Evolutionary conservation across 768 basidiomycete genomes (phyloP).

Genomic region (Trametes gibbosa): DNA sequence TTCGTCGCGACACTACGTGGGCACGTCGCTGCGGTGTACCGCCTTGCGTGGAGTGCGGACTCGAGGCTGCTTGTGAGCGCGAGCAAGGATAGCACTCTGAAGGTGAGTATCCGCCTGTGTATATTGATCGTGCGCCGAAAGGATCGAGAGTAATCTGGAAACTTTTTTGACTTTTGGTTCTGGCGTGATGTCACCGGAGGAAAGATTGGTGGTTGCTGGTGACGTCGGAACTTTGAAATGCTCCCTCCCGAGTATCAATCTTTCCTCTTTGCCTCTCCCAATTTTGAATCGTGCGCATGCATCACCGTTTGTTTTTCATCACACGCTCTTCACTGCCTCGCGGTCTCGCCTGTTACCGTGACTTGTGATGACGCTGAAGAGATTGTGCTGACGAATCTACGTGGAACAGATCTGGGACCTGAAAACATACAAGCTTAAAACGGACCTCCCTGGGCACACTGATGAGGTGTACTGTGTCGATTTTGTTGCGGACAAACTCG

Average conservation of each 20-base stretch:
- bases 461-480: slow-evolving; percentile 99
- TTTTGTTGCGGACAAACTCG: slow-evolving; percentile 98
- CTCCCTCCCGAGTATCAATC: background rate
- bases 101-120: slow-evolving; percentile 49
- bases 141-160: too few relatives aligned
- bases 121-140: too few relatives aligned
- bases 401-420: slow-evolving; percentile 84
- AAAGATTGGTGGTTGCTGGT: background rate
- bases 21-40: slow-evolving; percentile 92
- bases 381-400: background rate
- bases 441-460: slow-evolving; percentile 91
- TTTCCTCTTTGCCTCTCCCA: background rate
- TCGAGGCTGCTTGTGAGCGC: slow-evolving; percentile 89
- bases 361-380: too few relatives aligned
- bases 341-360: too few relatives aligned
- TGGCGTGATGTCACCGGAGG: background rate
- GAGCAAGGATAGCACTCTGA: slow-evolving; percentile 93
- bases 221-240: background rate
- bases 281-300: background rate
- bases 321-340: background rate
- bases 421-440: slow-evolving; percentile 92
- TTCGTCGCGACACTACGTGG: slow-evolving; percentile 90
- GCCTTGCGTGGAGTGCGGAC: slow-evolving; percentile 94
- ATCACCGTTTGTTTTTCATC: background rate
- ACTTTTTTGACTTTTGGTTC: background rate